Base-by-base conservation (phyloP, 2,329 filamentous ascomycete genomes). In the Aspergillus costaricaensis region DNA sequence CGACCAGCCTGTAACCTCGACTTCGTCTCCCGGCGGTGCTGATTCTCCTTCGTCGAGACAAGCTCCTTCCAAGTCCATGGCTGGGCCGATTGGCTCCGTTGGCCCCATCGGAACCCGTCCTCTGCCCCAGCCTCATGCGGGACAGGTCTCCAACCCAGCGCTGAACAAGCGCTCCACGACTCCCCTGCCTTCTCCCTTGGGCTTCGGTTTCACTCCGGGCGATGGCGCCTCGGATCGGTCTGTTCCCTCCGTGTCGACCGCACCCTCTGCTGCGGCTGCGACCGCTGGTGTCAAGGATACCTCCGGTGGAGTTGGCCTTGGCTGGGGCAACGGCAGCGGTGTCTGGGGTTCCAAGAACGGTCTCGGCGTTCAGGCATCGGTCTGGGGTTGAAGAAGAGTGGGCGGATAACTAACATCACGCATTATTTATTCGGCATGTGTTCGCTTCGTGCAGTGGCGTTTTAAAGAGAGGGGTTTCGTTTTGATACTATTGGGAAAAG, bases 81-180 rank as follows among this genome's bases (percentile, higher is more conserved):
- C 85, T 63, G 81, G 80, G 52, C 82, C 84, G 63, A 76, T 81
- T 53, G 84, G 84, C 59, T 83, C 90, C 4, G 92, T 98, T 56
- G 94, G 92, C 21, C 94, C 95, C 17, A 98, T 98, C 68, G 95
- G 95, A 65, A 97, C 94, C 60, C 89, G 95, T 48, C 94, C 94
- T 3, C 84, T 86, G 17, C 85, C 83, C 41, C 83, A 82, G 36
- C 79, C 85, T n/a, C 79, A 76, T 32, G 67, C 74, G 41, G 75
- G 73, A 27, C 77, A 77, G 55, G 69, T 77, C 8, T 73, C 81
- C 32, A 88, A 88, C 70, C 83, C 85, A 36, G 82, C 83, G 9
- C 75, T 91, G 67, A 90, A 84, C 77, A 95, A 95, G 78, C 91
- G 91, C 61, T 91, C 93, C 0, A 96, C 91, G 7, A 96, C 93